A percentile compares a stretch with the other conserved stretches of the same genome.
phyloP scores from a whole-genome alignment of 768 basidiomycete genomes.

The Tulasnella sp. region DNA sequence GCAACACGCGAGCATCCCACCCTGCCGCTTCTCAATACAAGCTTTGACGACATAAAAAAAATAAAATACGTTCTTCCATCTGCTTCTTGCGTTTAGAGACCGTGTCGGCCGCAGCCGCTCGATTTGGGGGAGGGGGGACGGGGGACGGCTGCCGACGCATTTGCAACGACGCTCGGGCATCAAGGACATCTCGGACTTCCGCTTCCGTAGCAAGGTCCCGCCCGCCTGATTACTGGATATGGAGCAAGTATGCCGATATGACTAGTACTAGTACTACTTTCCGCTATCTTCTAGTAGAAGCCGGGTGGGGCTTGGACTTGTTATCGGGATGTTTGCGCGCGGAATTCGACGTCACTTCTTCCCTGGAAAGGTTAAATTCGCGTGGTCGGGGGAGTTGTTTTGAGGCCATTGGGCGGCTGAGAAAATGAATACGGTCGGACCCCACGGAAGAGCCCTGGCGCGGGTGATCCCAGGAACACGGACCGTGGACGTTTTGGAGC shows the following conservation, averaged over 20 bases:
- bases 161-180: background rate
- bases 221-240: background rate
- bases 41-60: background rate
- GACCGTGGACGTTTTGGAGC: background rate
- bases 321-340: background rate
- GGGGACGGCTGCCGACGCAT: background rate
- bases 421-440: background rate
- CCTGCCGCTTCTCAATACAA: background rate
- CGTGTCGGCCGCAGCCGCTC: background rate
- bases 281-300: no score
- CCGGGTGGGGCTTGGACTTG: background rate
- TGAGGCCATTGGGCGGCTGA: constrained; percentile 1
- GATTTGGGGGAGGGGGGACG: no score
- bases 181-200: background rate
- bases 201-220: background rate
- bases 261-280: no score
- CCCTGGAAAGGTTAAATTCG: constrained; percentile 10
- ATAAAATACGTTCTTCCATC: background rate
- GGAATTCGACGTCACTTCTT: background rate
- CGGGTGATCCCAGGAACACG: background rate
- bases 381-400: background rate
- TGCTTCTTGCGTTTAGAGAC: background rate
- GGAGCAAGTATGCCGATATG: background rate
- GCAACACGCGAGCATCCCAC: background rate
- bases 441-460: background rate